Base-by-base conservation (phyloP, 305 asterid genomes). In the Rubia tinctorum region DNA sequence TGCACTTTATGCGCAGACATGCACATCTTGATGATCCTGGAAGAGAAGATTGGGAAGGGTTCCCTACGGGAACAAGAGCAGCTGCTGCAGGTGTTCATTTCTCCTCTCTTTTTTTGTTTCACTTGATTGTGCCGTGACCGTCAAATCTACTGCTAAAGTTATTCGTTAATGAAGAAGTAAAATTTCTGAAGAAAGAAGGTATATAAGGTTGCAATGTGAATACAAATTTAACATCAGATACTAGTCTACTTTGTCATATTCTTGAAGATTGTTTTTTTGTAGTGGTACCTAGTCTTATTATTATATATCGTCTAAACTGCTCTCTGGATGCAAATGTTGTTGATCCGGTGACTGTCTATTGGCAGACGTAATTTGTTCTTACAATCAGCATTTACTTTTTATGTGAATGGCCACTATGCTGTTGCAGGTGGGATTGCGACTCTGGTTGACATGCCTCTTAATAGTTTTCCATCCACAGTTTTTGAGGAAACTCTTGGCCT, bases 11-110 rank as follows among this genome's bases (percentile, higher is more conserved):
- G 68, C 76, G 75, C 82, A 95, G 99, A 82, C 98, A 95, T 72
- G 84, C 93, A 8, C 98, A 95, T 86, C 95, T 95, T 74, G 95
- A 95, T 66, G 99, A 95, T 79, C 98, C 99, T 64, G 99, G 98
- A 83, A 85, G 95, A 80, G 75, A 96, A 78, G 99, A 95, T 76
- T 92, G 99, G 99, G 99, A 95, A 83, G 99, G 98, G 53, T 95
- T 95, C 85, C 97, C 98, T 64, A 92, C 97, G 40, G 99, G 99
- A 77, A 95, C 99, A 75, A 89, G 81, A 81, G 98, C 99, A 66
- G 99, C 99, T 15, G 97, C 96, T 80, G 99, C 97, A 51, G 99
- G 99, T 94, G 10, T 8, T n/a, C 62, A 18, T 60, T 60, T 59
- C 47, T 60, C 27, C 39, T 22, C 22, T 6, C 2, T 27, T 30